phyloP scores from a whole-genome alignment of 2,329 filamentous ascomycete species.

The Blastomyces silverae region DNA sequence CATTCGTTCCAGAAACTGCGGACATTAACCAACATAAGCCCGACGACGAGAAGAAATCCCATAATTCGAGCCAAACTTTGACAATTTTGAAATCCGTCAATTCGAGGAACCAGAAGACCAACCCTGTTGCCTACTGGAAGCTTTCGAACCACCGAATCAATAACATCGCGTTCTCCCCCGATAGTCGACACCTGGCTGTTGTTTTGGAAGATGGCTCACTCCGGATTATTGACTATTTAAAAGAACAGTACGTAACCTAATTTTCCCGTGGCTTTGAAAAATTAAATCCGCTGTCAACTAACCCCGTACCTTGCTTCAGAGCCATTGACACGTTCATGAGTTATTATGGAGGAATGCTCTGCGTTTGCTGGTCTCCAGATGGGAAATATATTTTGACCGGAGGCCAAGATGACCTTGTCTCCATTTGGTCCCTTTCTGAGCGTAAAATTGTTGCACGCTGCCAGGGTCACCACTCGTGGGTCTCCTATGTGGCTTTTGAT shows the following conservation, averaged over 20 bases:
- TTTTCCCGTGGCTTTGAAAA: background rate
- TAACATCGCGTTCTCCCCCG: conserved; percentile 84
- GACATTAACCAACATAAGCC: conserved; percentile 33
- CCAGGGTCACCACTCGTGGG: conserved; percentile 93
- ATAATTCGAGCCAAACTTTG: conserved; percentile 42
- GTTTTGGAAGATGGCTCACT: conserved; percentile 88
- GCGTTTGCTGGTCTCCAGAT: conserved; percentile 96
- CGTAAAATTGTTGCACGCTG: conserved; percentile 80
- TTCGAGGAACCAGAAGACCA: conserved; percentile 86
- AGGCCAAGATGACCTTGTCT: conserved; percentile 90
- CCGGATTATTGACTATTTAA: conserved; percentile 82
- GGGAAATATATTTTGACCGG: conserved; percentile 93
- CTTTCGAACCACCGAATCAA: conserved; percentile 86
- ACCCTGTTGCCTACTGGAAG: conserved; percentile 90
- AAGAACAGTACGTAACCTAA: conserved; percentile 62
- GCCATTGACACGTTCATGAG: conserved; percentile 80
- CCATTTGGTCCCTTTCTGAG: conserved; percentile 88
- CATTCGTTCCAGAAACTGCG: conserved; percentile 63
- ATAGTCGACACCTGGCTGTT: conserved; percentile 77
- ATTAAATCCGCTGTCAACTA: conserved; percentile 6
- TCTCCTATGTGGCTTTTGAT: conserved; percentile 87
- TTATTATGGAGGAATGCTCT: conserved; percentile 89
- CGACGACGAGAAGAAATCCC: conserved; percentile 26
- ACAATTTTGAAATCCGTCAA: conserved; percentile 84
- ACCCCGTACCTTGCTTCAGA: conserved; percentile 41